phyloP scores from a whole-genome alignment of 768 basidiomycete genomes.

The Boletellus emodensis region DNA sequence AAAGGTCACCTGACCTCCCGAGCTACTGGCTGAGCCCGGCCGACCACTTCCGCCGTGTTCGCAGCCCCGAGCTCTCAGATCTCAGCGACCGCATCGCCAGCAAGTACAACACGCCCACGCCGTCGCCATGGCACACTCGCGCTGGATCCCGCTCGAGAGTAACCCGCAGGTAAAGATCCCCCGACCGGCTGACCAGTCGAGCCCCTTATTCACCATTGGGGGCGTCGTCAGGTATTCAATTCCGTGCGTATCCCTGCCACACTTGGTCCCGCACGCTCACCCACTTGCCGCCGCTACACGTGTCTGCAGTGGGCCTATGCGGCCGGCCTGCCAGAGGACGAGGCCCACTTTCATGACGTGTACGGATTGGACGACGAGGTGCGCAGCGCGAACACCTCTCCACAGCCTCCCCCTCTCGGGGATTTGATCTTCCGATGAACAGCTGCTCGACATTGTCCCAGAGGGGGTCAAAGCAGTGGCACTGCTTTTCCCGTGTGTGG shows the following conservation, averaged over 20 bases:
- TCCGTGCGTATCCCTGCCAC: slow-evolving; percentile 15
- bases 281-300: not conserved
- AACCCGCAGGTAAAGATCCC: slow-evolving; percentile 49
- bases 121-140: slow-evolving; percentile 24
- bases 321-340: slow-evolving; percentile 53
- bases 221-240: slow-evolving; percentile 27
- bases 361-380: slow-evolving; percentile 72
- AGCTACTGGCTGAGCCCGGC: too few relatives aligned
- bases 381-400: slow-evolving; percentile 2
- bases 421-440: not conserved
- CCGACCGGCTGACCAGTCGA: not conserved
- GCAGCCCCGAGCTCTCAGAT: too few relatives aligned
- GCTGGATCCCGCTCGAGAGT: slow-evolving; percentile 81
- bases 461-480: slow-evolving; percentile 79
- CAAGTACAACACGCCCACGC: not conserved
- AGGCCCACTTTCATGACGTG: slow-evolving; percentile 61
- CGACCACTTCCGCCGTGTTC: not conserved
- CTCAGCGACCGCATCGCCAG: not conserved
- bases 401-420: not conserved
- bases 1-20: too few relatives aligned
- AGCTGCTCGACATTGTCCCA: slow-evolving; percentile 71
- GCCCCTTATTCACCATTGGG: slow-evolving; percentile 7
- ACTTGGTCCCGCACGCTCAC: slow-evolving; percentile 2
- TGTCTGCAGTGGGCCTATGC: slow-evolving; percentile 61
- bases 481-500: slow-evolving; percentile 75